A percentile compares a stretch with the other conserved stretches of the same genome.
phyloP scores from a whole-genome alignment of 208 protist genomes.

The Acanthamoeba castellanii region DNA sequence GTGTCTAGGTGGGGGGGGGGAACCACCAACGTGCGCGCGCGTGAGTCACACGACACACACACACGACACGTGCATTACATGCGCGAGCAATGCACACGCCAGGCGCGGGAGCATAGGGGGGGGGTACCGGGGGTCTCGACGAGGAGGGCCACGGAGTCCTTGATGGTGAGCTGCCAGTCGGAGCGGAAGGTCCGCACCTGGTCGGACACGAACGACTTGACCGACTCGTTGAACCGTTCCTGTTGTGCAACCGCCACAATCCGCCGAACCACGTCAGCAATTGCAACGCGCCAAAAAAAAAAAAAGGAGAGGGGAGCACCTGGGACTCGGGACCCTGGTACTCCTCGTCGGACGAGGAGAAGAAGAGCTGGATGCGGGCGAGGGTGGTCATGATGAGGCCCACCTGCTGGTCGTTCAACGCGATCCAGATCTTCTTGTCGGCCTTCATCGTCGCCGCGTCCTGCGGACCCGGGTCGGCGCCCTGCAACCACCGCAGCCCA shows the following conservation, averaged over 20 bases:
- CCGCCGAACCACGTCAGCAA: neutral
- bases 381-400: slow-evolving; percentile 65
- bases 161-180: slow-evolving; percentile 48
- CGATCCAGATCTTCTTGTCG: slow-evolving; percentile 66
- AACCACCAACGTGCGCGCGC: no score
- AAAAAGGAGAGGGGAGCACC: neutral
- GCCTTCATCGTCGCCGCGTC: slow-evolving; percentile 70
- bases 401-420: slow-evolving; percentile 58
- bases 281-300: no score
- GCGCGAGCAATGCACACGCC: neutral
- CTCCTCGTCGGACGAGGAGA: slow-evolving; percentile 37
- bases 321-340: slow-evolving; percentile 11
- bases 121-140: slow-evolving; percentile 36
- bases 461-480: neutral
- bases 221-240: slow-evolving; percentile 48
- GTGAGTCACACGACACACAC: no score
- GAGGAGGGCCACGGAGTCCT: slow-evolving; percentile 32
- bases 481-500: no score
- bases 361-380: slow-evolving; percentile 65
- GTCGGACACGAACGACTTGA: slow-evolving; percentile 59
- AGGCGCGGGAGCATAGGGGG: neutral
- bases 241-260: neutral
- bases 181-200: slow-evolving; percentile 68
- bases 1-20: neutral
- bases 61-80: no score